Base-by-base conservation (phyloP, 331 rosid species). In the Cydonia oblonga region DNA sequence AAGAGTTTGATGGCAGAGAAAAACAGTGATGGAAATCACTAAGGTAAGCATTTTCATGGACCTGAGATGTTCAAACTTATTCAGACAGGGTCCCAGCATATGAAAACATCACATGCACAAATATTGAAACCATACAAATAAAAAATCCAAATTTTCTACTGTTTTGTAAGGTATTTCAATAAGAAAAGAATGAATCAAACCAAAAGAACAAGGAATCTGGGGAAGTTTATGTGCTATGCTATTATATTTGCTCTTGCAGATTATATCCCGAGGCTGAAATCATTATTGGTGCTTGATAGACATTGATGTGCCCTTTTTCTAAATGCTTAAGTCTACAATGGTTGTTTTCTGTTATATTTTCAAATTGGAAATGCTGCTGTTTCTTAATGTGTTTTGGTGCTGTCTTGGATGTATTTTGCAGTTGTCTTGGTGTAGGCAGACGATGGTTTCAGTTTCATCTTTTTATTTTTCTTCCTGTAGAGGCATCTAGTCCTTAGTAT, bases 11-110 rank as follows among this genome's bases (percentile, higher is more conserved):
- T 15, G 91, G 87, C 79, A 86, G 78, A 68, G 89, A 85, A 86
- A 87, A 93, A 82, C 98, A 93, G 84, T 93, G 98, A 71, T 93
- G 98, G 83, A 80, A 86, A 57, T 87, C 97, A 66, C 97, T 89
- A 57, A 82, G 76, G 75, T 90, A 93, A 49, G 98, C 97, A 85
- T 93, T 93, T 87, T 93, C 97, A 30, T 93, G 98, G 74, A 90
- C 96, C 98, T 90, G 96, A 80, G 81, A 85, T 57, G 82, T 74
- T 78, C 30, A 60, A 76, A 67, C 77, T 29, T 63, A 38, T 32
- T 69, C 68, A 44, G 22, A 30, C 26, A 54, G 54, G 10, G 60
- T 49, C 24, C 44, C 16, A 26, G 51, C 53, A 28, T 30, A 54
- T 8, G 56, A 44, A 29, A 77, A 30, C 12, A 63, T n/a, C n/a